Conservation (phyloP, 495 filamentous ascomycete species). For the Pyrenula massariospora region DNA sequence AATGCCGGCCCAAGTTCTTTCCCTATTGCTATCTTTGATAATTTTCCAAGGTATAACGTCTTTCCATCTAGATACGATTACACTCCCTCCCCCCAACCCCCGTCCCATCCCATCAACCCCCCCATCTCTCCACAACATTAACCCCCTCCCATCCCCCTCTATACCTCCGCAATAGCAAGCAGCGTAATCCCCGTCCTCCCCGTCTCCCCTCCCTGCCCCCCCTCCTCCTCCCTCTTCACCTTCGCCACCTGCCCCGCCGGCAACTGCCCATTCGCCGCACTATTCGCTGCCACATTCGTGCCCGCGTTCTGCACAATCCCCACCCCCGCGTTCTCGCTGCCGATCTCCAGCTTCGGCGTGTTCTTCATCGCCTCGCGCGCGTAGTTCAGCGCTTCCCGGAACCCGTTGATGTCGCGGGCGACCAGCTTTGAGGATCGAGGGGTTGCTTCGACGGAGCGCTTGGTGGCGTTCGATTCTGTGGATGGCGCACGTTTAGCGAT, state of each 20-base stretch:
- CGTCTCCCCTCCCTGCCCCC: background rate
- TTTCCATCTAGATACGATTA: too few species aligned
- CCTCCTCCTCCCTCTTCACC: background rate
- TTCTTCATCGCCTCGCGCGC: background rate
- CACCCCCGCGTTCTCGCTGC: background rate
- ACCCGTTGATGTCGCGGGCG: background rate
- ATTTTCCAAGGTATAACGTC: too few species aligned
- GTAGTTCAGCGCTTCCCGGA: background rate
- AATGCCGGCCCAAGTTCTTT: too few species aligned
- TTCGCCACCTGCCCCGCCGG: too few species aligned
- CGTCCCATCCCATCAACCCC: too few species aligned
- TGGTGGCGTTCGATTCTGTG: background rate
- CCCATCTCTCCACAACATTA: too few species aligned
- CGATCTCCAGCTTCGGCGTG: background rate
- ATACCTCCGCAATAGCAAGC: background rate
- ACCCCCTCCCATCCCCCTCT: too few species aligned
- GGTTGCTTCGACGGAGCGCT: background rate
- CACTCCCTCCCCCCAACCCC: too few species aligned
- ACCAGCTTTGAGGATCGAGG: background rate
- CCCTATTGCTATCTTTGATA: too few species aligned
- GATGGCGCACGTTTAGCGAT: background rate
- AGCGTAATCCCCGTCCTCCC: background rate
- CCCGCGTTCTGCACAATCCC: background rate
- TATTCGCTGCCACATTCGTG: background rate
- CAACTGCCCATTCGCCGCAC: background rate